Percentiles rank a stretch among this genome's conserved stretches.
These are phyloP conservation scores for Diaporthe australafricana DNA, from an alignment of 2,329 filamentous ascomycete genomes.

Conservation along the genomic window DNA sequence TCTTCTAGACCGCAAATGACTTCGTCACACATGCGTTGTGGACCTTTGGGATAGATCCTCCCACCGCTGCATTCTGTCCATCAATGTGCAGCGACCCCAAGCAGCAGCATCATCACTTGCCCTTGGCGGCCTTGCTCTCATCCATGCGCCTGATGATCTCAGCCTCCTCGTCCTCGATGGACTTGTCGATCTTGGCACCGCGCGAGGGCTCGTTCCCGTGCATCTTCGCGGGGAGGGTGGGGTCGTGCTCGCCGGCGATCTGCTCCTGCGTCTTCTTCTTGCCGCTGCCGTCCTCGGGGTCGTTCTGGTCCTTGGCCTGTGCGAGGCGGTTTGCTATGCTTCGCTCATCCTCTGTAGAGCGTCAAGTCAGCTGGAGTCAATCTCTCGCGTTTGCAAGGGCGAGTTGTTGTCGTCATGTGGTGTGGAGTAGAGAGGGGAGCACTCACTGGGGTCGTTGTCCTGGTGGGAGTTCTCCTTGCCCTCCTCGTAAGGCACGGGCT, in stretches of 20 bases:
- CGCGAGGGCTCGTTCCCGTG: constrained; percentile 81
- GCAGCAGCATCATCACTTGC: constrained; percentile 39
- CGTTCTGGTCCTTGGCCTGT: constrained; percentile 52
- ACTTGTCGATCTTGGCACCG: constrained; percentile 79
- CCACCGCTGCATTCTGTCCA: neutral
- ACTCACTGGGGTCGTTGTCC: constrained; percentile 77
- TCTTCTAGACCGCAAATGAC: neutral
- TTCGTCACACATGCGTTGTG: no score
- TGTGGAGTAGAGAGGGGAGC: neutral
- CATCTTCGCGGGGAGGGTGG: constrained; percentile 57
- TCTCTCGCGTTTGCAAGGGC: no score
- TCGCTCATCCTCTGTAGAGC: constrained; percentile 72
- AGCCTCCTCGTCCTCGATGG: constrained; percentile 76
- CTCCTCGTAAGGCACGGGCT: constrained; percentile 74
- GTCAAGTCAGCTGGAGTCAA: neutral
- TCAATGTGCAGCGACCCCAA: no score
- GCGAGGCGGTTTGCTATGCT: constrained; percentile 78
- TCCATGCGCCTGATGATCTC: constrained; percentile 66
- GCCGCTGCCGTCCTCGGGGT: constrained; percentile 35
- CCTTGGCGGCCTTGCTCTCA: constrained; percentile 35
- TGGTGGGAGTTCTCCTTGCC: constrained; percentile 77
- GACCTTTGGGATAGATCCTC: no score
- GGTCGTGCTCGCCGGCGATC: constrained; percentile 42
- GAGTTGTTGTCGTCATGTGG: neutral
- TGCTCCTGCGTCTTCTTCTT: constrained; percentile 45